A percentile compares a stretch with the other conserved stretches of the same genome.
phyloP scores from a whole-genome alignment of 2,329 filamentous ascomycete genomes.

The Botryotinia calthae region DNA sequence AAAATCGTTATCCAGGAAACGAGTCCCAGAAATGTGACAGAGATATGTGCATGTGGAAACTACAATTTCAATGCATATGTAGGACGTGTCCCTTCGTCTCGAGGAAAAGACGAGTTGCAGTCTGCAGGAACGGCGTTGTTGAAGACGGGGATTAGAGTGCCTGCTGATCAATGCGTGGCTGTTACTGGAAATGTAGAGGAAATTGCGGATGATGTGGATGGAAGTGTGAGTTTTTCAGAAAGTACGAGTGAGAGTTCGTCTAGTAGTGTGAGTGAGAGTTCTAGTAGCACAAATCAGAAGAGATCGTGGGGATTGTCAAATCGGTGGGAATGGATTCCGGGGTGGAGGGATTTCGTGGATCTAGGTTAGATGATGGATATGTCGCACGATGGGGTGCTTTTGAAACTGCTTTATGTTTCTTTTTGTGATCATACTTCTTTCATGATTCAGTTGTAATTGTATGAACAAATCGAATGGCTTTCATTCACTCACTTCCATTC shows the following conservation, averaged over 20 bases:
- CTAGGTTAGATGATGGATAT: neutral
- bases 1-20: neutral
- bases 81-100: neutral
- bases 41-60: slow-evolving; percentile 3
- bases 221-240: neutral
- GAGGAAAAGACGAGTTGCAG: neutral
- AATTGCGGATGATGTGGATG: neutral
- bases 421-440: accelerated
- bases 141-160: neutral
- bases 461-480: too few species aligned
- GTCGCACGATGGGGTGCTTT: neutral
- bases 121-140: neutral
- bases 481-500: too few species aligned
- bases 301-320: neutral
- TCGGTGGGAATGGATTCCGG: neutral
- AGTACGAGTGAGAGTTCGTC: neutral
- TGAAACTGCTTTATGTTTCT: neutral
- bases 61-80: slow-evolving; percentile 22
- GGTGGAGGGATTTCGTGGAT: neutral
- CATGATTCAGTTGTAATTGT: neutral
- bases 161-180: neutral
- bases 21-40: neutral
- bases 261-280: neutral
- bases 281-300: neutral
- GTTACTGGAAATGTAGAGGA: neutral